Percentiles rank a stretch among this genome's conserved stretches.
These are phyloP conservation scores for Zygosaccharomyces sapae DNA, from an alignment of 1,139 yeast genomes.

Conservation along the genomic window DNA sequence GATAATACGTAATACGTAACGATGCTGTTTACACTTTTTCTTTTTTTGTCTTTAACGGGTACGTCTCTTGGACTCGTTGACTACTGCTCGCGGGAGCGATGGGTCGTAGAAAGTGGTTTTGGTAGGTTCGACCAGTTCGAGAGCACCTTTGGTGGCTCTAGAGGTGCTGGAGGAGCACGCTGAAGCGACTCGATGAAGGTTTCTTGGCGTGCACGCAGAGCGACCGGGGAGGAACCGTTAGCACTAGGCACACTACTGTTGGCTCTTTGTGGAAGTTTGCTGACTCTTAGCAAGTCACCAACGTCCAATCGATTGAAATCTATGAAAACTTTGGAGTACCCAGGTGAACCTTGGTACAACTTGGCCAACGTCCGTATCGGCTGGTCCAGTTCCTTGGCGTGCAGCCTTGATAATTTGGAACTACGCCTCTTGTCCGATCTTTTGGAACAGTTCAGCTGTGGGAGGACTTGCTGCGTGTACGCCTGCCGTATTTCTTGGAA, in stretches of 20 bases:
- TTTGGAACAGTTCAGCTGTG: constrained; percentile 9
- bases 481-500: constrained; percentile 2
- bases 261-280: constrained; percentile 32
- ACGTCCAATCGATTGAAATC: constrained; percentile 31
- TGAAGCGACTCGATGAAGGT: constrained; percentile 2
- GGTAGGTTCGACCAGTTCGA: constrained; percentile 17
- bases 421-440: constrained; percentile 17
- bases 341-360: constrained; percentile 33
- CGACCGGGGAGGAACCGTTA: too few species aligned
- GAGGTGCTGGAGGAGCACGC: neutral
- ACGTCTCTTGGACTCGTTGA: constrained; percentile 12
- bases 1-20: neutral
- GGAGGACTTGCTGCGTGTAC: constrained; percentile 1
- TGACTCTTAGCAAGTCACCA: constrained; percentile 26
- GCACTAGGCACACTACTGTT: constrained; percentile 22
- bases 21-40: neutral
- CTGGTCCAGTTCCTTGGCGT: constrained; percentile 13
- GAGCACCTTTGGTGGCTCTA: constrained; percentile 18
- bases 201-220: neutral
- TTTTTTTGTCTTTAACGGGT: neutral
- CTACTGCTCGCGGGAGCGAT: constrained; percentile 8
- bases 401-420: constrained; percentile 5
- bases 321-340: constrained; percentile 31
- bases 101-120: constrained; percentile 11
- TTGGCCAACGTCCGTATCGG: constrained; percentile 13